Conservation (phyloP, 2,329 filamentous ascomycete genomes). For the Erysiphe pulchra region DNA sequence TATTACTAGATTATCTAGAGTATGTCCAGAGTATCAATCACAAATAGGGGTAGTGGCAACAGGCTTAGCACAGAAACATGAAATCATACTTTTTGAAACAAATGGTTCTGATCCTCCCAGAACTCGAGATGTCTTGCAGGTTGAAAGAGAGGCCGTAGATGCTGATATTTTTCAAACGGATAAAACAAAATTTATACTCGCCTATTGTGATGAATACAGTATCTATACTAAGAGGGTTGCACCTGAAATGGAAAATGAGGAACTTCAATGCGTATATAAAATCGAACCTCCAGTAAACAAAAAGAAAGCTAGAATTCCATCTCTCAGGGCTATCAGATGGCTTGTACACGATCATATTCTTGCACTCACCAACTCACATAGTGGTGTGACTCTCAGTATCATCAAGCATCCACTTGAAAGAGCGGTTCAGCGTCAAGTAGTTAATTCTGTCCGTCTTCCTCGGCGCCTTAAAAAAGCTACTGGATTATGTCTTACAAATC, state of each 20-base stretch:
- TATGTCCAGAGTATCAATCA: slow-evolving; percentile 21
- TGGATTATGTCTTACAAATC: slow-evolving; percentile 48
- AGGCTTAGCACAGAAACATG: slow-evolving; percentile 45
- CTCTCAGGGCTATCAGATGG: slow-evolving; percentile 32
- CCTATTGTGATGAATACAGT: slow-evolving; percentile 54
- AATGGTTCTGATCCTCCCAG: slow-evolving; percentile 23
- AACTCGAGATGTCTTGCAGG: slow-evolving; percentile 22
- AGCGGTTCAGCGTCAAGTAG: slow-evolving; percentile 20
- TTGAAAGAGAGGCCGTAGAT: slow-evolving; percentile 35
- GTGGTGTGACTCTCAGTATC: slow-evolving; percentile 29
- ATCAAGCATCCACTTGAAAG: slow-evolving; percentile 17
- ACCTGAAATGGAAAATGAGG: slow-evolving; percentile 17
- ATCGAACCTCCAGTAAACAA: slow-evolving; percentile 22
- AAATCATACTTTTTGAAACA: slow-evolving; percentile 60
- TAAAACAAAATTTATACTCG: slow-evolving; percentile 39
- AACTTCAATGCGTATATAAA: slow-evolving; percentile 28
- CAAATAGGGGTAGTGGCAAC: slow-evolving; percentile 58
- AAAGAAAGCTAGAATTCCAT: slow-evolving; percentile 18
- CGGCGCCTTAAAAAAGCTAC: slow-evolving; percentile 47
- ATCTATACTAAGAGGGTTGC: slow-evolving; percentile 28
- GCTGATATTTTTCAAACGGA: slow-evolving; percentile 40
- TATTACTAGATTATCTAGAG: slow-evolving; percentile 26
- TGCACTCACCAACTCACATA: slow-evolving; percentile 30
- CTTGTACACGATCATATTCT: slow-evolving; percentile 30
- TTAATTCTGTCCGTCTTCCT: slow-evolving; percentile 31